Evolutionary conservation across 805 yeast genomes (phyloP).

Genomic region (Peterozyma xylosa): DNA sequence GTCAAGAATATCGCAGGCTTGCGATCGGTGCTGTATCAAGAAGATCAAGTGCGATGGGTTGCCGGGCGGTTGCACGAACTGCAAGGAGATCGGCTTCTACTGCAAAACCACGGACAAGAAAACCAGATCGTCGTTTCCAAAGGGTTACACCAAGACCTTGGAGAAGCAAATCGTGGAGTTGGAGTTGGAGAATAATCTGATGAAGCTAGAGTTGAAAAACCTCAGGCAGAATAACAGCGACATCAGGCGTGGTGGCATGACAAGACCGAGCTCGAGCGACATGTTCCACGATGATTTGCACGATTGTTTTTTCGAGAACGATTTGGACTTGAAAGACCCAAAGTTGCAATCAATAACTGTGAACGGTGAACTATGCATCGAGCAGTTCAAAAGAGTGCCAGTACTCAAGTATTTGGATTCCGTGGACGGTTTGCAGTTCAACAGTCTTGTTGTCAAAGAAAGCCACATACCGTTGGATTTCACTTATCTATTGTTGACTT

Average conservation of each 20-base stretch:
- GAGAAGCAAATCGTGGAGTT: slow-evolving; percentile 55
- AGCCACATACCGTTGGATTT: slow-evolving; percentile 33
- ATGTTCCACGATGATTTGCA: background rate
- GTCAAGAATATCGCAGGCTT: slow-evolving; percentile 65
- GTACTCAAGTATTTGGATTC: slow-evolving; percentile 24
- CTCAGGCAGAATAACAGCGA: slow-evolving; percentile 13
- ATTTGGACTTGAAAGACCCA: slow-evolving; percentile 1
- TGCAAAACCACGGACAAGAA: slow-evolving; percentile 70
- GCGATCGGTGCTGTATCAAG: slow-evolving; percentile 73
- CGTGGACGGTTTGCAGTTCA: background rate
- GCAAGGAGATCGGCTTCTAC: slow-evolving; percentile 54
- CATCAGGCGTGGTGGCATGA: background rate
- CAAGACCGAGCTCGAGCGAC: background rate
- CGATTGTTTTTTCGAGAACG: slow-evolving; percentile 6
- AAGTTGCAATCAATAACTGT: background rate
- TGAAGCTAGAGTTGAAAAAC: slow-evolving; percentile 26
- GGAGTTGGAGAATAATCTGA: slow-evolving; percentile 44
- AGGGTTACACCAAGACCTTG: slow-evolving; percentile 71
- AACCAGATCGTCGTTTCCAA: slow-evolving; percentile 72
- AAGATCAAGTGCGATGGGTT: slow-evolving; percentile 73
- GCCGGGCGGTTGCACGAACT: slow-evolving; percentile 60
- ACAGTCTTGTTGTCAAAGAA: slow-evolving; percentile 10
- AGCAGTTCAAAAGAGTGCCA: slow-evolving; percentile 3
- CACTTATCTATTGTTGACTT: slow-evolving; percentile 9
- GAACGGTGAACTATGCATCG: slow-evolving; percentile 1